Percentiles rank a stretch among this genome's conserved stretches.
Evolutionary conservation across 768 basidiomycete genomes (phyloP).

Genomic region (Pulveroboletus sp.): DNA sequence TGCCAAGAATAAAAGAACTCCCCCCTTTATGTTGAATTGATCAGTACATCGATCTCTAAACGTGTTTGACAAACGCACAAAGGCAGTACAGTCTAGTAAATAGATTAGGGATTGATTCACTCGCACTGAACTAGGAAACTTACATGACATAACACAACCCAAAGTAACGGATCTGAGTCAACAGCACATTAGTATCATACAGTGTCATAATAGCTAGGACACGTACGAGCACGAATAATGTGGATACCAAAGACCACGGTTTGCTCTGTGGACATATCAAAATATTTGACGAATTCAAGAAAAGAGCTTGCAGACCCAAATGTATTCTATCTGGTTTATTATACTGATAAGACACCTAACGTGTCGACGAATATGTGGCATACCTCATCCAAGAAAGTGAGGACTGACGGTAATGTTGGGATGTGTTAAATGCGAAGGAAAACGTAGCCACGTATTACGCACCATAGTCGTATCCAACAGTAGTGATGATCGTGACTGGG

Average conservation of each 20-base stretch:
- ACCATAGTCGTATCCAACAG: neutral
- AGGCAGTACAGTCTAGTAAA: neutral
- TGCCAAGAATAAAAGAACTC: neutral
- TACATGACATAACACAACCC: neutral
- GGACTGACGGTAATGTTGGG: neutral
- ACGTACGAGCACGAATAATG: neutral
- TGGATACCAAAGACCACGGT: neutral
- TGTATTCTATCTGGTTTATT: neutral
- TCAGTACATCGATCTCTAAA: neutral
- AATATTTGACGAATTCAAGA: neutral
- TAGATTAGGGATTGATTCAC: neutral
- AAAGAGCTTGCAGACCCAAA: neutral
- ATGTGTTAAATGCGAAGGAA: neutral
- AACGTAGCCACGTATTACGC: neutral
- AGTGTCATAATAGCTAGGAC: too few species aligned
- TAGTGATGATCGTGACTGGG: neutral
- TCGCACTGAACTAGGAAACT: neutral
- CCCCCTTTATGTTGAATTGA: neutral
- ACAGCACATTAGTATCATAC: neutral
- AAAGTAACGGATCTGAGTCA: neutral
- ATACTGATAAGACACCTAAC: too few species aligned
- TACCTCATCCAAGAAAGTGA: neutral
- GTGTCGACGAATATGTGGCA: too few species aligned
- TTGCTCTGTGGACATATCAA: neutral
- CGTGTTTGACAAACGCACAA: neutral